Evolutionary conservation across 768 basidiomycete species (phyloP).

Genomic region (Russula griseocarnosa): DNA sequence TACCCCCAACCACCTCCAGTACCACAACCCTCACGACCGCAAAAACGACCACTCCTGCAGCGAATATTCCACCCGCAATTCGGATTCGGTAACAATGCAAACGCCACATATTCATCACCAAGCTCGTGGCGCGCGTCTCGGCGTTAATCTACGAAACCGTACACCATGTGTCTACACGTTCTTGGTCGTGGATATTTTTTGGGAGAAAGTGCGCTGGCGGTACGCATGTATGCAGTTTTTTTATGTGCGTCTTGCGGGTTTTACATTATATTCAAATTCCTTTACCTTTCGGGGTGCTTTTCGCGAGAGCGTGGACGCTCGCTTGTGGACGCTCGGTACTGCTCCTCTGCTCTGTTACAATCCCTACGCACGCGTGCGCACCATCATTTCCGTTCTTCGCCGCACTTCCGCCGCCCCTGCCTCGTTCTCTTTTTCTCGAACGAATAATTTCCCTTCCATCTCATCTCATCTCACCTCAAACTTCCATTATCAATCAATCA

Average conservation of each 20-base stretch:
- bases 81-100: constrained; percentile 1
- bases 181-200: not conserved
- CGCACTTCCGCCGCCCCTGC: constrained; percentile 4
- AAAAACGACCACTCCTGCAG: constrained; percentile 27
- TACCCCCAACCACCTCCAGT: not conserved
- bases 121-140: constrained; percentile 12
- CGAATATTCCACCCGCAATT: constrained; percentile 27
- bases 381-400: constrained; percentile 21
- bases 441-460: constrained; percentile 13
- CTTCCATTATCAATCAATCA: constrained; percentile 3
- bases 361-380: not conserved
- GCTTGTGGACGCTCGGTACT: constrained; percentile 12
- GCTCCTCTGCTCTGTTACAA: constrained; percentile 6
- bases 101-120: not conserved
- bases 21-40: constrained; percentile 13
- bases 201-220: constrained; percentile 5
- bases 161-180: not conserved
- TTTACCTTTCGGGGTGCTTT: not conserved
- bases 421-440: not conserved
- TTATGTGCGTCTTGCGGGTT: not conserved
- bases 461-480: constrained; percentile 9
- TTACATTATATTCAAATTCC: constrained; percentile 17
- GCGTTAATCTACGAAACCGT: constrained; percentile 1
- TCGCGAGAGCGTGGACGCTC: constrained; percentile 14
- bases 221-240: constrained; percentile 1